Evolutionary conservation across 78 protist species (phyloP).

Genomic region (Guillardia theta): DNA sequence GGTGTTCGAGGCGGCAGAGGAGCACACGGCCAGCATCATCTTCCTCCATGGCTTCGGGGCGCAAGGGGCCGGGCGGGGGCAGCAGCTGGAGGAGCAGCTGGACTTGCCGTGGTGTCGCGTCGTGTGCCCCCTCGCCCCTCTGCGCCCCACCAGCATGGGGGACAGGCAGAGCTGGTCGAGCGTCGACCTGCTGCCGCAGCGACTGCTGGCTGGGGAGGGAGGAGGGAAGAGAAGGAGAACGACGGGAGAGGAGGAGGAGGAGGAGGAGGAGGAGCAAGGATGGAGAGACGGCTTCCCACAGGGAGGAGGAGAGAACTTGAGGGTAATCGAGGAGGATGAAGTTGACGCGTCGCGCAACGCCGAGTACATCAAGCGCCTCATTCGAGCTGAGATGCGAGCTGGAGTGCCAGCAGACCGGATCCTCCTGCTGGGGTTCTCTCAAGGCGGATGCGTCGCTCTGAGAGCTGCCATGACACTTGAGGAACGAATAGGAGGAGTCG

Average conservation of each 20-base stretch:
- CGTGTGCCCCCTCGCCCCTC: too few relatives aligned
- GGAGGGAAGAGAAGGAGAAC: neutral
- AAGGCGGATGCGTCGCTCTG: neutral
- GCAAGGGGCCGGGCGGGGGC: neutral
- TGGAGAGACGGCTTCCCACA: neutral
- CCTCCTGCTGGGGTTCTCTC: neutral
- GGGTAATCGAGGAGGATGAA: too few relatives aligned
- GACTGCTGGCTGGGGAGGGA: neutral
- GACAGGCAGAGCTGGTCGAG: too few relatives aligned
- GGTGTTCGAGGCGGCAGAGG: neutral
- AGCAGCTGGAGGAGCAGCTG: neutral
- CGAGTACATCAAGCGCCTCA: neutral
- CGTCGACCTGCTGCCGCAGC: too few relatives aligned
- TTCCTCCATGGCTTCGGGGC: neutral
- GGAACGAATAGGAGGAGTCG: neutral
- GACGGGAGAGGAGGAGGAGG: neutral
- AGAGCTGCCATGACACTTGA: neutral
- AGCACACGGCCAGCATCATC: neutral
- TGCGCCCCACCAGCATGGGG: too few relatives aligned
- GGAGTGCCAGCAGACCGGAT: neutral
- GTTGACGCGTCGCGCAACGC: neutral
- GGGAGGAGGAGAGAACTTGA: too few relatives aligned
- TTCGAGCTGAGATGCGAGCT: neutral
- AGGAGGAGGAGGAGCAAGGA: neutral
- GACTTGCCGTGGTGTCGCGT: neutral